phyloP scores from a whole-genome alignment of 1,284 basidiomycete genomes.

The Coniferiporia weirii region DNA sequence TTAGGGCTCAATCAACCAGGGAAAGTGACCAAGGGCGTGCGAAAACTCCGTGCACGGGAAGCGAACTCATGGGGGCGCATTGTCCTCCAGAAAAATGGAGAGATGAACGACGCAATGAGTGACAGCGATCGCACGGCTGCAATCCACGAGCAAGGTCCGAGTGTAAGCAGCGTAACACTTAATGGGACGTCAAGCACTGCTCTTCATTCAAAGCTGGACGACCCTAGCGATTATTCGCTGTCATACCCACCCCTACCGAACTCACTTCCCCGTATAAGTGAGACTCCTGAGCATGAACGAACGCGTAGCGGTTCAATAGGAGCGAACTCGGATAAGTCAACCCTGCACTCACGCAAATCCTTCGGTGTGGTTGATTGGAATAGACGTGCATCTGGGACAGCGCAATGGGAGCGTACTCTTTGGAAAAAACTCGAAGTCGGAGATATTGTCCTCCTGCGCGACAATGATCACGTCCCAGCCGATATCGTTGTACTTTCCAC shows the following conservation, averaged over 20 bases:
- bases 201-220: conserved; percentile 50
- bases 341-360: conserved; percentile 45
- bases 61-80: conserved; percentile 52
- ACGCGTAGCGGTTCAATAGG: conserved; percentile 13
- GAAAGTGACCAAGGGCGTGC: conserved; percentile 79
- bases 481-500: conserved; percentile 89
- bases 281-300: neutral
- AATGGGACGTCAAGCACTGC: conserved; percentile 30
- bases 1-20: conserved; percentile 66
- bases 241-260: conserved; percentile 43
- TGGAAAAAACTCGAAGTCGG: conserved; percentile 99
- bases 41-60: conserved; percentile 81
- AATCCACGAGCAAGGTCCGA: conserved; percentile 26
- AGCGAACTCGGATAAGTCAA: conserved; percentile 41
- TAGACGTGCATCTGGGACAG: conserved; percentile 62
- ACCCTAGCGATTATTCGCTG: conserved; percentile 60
- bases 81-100: conserved; percentile 50
- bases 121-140: conserved; percentile 30
- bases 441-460: conserved; percentile 86
- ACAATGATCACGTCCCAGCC: conserved; percentile 95
- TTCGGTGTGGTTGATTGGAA: conserved; percentile 78
- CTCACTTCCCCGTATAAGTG: conserved; percentile 24
- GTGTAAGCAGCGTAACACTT: conserved; percentile 40
- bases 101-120: conserved; percentile 20
- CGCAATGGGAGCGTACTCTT: conserved; percentile 90